phyloP scores from a whole-genome alignment of 2,329 filamentous ascomycete genomes.

The Neoscytalidium dimidiatum region DNA sequence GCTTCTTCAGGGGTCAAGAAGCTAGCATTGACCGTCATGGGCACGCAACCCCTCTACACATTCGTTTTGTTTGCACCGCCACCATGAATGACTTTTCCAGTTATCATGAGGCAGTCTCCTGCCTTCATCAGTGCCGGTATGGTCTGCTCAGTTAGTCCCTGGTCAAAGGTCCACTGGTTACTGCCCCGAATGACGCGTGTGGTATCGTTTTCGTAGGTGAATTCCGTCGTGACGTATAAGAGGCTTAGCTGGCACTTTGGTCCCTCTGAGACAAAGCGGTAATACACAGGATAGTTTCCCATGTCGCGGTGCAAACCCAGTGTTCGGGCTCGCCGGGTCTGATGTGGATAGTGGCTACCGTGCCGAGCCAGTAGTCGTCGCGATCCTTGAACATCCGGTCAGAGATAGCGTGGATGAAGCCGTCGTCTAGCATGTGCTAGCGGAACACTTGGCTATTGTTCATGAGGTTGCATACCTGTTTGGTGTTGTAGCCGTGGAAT shows the following conservation, averaged over 20 bases:
- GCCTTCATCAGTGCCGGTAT: background rate
- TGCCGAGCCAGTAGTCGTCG: background rate
- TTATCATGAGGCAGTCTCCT: background rate
- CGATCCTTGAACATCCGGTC: background rate
- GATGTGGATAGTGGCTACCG: background rate
- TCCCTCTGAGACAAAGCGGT: background rate
- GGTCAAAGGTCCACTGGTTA: background rate
- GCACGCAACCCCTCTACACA: background rate
- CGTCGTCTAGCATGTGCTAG: background rate
- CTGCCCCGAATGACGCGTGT: background rate
- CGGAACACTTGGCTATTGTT: background rate
- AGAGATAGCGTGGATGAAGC: background rate
- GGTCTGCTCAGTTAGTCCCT: background rate
- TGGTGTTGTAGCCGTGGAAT: background rate
- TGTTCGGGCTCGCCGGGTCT: background rate
- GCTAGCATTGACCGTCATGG: background rate
- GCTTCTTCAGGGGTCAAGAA: background rate
- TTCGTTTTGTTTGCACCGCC: background rate
- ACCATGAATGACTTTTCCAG: background rate
- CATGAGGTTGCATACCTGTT: background rate
- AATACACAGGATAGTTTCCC: background rate
- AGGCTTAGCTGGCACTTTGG: background rate
- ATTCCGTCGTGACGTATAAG: background rate
- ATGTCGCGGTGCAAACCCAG: background rate
- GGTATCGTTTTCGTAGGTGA: background rate